A percentile compares a stretch with the other conserved stretches of the same genome.
These are phyloP conservation scores for Backusella luteola DNA, from an alignment of 192 early-diverging fungal genomes.

Conservation along the genomic window DNA sequence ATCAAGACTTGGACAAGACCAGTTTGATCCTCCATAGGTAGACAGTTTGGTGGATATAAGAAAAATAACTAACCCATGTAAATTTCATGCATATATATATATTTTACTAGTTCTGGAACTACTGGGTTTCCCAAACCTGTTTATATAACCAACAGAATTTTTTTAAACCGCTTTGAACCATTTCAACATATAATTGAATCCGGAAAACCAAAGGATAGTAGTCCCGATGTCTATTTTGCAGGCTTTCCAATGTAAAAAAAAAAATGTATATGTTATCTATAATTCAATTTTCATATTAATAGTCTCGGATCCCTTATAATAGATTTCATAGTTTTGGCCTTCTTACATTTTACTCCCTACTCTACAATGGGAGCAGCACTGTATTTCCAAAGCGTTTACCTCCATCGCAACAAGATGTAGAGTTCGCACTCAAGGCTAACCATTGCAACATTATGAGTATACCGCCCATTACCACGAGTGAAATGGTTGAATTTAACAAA, in stretches of 20 bases:
- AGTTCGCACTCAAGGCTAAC: not conserved
- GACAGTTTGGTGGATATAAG: too few relatives aligned
- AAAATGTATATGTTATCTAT: not conserved
- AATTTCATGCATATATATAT: too few relatives aligned
- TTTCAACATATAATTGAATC: not conserved
- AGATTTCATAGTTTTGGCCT: not conserved
- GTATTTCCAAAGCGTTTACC: not conserved
- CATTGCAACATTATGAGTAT: not conserved
- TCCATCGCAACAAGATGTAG: not conserved
- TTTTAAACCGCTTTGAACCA: not conserved
- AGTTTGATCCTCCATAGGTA: not conserved
- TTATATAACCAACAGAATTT: not conserved
- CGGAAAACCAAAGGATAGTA: not conserved
- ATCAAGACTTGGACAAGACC: not conserved
- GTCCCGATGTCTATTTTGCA: not conserved
- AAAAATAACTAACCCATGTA: too few relatives aligned
- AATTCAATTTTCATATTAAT: not conserved
- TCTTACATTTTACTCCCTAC: not conserved
- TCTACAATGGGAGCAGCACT: not conserved
- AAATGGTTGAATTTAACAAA: not conserved
- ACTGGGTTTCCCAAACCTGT: constrained; percentile 5
- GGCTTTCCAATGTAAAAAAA: not conserved
- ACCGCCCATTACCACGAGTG: not conserved
- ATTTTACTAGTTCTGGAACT: not conserved
- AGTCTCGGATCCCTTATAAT: not conserved